Conservation (phyloP, 495 filamentous ascomycete genomes). For the Tuber calosporum region DNA sequence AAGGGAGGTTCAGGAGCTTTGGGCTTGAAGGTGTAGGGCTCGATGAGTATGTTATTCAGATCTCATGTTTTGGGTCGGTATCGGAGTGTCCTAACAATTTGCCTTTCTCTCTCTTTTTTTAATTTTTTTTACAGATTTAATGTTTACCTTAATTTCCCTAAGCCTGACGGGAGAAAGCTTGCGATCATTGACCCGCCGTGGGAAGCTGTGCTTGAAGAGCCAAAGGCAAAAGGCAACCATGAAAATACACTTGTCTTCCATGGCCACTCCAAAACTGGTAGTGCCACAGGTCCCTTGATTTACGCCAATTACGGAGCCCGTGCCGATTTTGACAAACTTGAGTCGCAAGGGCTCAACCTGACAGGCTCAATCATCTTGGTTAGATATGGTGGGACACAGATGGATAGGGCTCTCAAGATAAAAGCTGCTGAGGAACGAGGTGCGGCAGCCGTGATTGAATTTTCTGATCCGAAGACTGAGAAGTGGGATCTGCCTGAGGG, state of each 20-base stretch:
- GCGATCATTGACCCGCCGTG: conserved; percentile 67
- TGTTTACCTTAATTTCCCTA: conserved; percentile 91
- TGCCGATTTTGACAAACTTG: conserved; percentile 68
- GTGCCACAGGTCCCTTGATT: conserved; percentile 83
- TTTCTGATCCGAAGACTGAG: conserved; percentile 78
- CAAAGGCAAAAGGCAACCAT: conserved; percentile 38
- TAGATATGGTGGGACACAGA: conserved; percentile 67
- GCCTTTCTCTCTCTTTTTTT: too few species aligned
- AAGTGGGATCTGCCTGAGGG: conserved; percentile 73
- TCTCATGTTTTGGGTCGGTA: neutral
- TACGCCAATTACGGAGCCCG: conserved; percentile 88
- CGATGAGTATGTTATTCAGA: conserved; percentile 45
- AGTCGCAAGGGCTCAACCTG: conserved; percentile 62
- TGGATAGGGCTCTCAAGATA: conserved; percentile 69
- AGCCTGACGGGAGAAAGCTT: conserved; percentile 64
- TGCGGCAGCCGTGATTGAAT: conserved; percentile 80
- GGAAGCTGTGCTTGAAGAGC: conserved; percentile 80
- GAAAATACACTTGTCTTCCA: conserved; percentile 71
- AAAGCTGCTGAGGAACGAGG: conserved; percentile 82
- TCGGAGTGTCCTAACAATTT: conserved; percentile 39
- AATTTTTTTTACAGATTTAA: conserved; percentile 55
- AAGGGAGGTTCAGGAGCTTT: conserved; percentile 61
- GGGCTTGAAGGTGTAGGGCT: conserved; percentile 64
- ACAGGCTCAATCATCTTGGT: conserved; percentile 78
- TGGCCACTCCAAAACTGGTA: conserved; percentile 78